A percentile compares a stretch with the other conserved stretches of the same genome.
phyloP scores from a whole-genome alignment of 768 basidiomycete species.

The Podaxis sp. region DNA sequence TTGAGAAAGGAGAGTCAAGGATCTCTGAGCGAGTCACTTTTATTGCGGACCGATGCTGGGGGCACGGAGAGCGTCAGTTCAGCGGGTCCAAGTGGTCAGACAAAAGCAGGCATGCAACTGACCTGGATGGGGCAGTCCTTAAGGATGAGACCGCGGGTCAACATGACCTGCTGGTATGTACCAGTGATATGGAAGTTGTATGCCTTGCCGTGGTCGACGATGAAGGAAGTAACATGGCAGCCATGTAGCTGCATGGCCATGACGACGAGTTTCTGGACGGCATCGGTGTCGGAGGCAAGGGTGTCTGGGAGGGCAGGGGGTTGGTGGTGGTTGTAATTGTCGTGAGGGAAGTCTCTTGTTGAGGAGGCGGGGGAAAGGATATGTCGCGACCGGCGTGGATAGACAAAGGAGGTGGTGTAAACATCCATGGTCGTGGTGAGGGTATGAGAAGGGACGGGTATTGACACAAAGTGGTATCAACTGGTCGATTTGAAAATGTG shows the following conservation, averaged over 20 bases:
- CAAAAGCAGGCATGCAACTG: constrained; percentile 21
- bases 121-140: constrained; percentile 90
- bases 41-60: constrained; percentile 80
- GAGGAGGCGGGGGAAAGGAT: constrained; percentile 61
- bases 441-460: constrained; percentile 47
- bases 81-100: constrained; percentile 17
- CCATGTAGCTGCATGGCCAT: constrained; percentile 79
- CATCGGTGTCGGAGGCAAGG: constrained; percentile 58
- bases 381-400: constrained; percentile 79
- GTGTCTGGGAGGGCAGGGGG: constrained; percentile 33
- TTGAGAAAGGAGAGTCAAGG: constrained; percentile 78
- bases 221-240: constrained; percentile 79
- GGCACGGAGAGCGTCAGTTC: constrained; percentile 9
- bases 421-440: constrained; percentile 70
- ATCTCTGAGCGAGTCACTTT: constrained; percentile 92
- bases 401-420: constrained; percentile 92
- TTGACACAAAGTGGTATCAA: constrained; percentile 56
- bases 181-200: constrained; percentile 94
- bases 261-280: constrained; percentile 75
- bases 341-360: constrained; percentile 52
- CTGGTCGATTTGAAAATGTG: constrained; percentile 31
- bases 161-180: constrained; percentile 90
- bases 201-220: constrained; percentile 65
- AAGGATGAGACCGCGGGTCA: constrained; percentile 82
- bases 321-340: constrained; percentile 37